phyloP scores from a whole-genome alignment of 2,329 filamentous ascomycete species.

The Didymella segeticola region DNA sequence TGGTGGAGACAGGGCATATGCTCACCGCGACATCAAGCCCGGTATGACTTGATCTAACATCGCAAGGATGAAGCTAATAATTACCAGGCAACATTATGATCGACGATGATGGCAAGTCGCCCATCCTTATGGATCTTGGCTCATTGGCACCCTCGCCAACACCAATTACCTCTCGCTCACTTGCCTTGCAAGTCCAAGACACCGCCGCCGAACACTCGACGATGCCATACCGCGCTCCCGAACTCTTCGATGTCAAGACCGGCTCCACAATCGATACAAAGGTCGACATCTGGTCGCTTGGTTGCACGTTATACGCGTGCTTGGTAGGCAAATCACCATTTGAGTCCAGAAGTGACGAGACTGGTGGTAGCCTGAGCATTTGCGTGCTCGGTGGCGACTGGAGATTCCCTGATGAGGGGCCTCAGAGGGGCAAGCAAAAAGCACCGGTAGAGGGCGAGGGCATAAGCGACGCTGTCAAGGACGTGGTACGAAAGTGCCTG shows the following conservation, averaged over 20 bases:
- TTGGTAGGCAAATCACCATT: constrained; percentile 97
- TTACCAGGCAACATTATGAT: constrained; percentile 93
- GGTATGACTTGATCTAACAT: constrained; percentile 59
- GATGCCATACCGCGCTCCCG: constrained; percentile 97
- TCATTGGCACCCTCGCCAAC: constrained; percentile 87
- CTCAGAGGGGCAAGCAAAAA: constrained; percentile 62
- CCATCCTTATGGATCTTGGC: constrained; percentile 97
- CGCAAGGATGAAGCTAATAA: constrained; percentile 19
- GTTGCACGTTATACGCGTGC: constrained; percentile 97
- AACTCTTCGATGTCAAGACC: constrained; percentile 97
- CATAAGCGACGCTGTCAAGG: constrained; percentile 83
- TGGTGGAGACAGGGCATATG: constrained; percentile 78
- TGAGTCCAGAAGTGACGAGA: constrained; percentile 94
- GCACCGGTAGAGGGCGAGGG: constrained; percentile 53
- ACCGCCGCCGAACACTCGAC: constrained; percentile 94
- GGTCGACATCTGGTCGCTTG: constrained; percentile 96
- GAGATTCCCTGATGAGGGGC: constrained; percentile 90
- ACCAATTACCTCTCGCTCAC: constrained; percentile 85
- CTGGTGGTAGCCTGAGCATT: constrained; percentile 88
- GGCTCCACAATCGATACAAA: constrained; percentile 92
- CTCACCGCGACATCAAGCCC: constrained; percentile 96
- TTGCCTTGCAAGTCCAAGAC: constrained; percentile 92
- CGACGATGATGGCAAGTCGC: constrained; percentile 82
- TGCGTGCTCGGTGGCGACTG: constrained; percentile 94
- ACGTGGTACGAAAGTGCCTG: constrained; percentile 86